Evolutionary conservation across 768 basidiomycete species (phyloP), one percentile per base, ranked within the genome.

Genomic region (Tylopilus subfusipes): DNA sequence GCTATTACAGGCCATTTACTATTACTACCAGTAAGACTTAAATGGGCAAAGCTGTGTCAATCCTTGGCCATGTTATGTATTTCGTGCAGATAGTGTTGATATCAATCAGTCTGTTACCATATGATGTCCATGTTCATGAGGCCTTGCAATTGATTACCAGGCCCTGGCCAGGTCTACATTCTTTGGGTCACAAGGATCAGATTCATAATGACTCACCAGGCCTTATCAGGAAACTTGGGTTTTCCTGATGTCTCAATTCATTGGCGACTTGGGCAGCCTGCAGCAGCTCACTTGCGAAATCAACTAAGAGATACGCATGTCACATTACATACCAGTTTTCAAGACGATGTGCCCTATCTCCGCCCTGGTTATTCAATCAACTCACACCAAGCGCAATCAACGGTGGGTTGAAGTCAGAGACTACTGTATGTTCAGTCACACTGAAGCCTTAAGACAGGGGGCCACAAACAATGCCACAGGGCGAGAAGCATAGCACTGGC

Each of bases 341-440:
- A 24, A 42, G 21, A 55, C 36, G 43, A 43, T 54, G 36, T 47
- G 48, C 16, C 48, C 47, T 52, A 42, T 50, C 50, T 27, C 53
- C 57, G 34, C 40, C n/a, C 42, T 49, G 51, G 38, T 47, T n/a
- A 21, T 39, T 36, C 24, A 24, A 44, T 36, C 24, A 24, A 44
- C 13, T 11, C 14, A 42, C 10, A 7, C 30, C n/a, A 36, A 38
- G 12, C 25, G 21, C 36, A 42, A 40, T 50, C 43, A 42, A 39
- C 43, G 47, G 48, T 33, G 25, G 24, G 33, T 51, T 10, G 12
- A 34, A 21, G 33, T 22, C 19, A 48, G 31, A 42, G 47, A 45
- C 42, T 13, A 5, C n/a, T n/a, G n/a, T n/a, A n/a, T 18, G 16
- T 36, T 25, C 42, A 33, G 18, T 63, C 57, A 22, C 18, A 27